Percentiles rank a stretch among this genome's conserved stretches.
Conservation (phyloP, 257 asterid genomes). For the Penstemon newberryi region DNA sequence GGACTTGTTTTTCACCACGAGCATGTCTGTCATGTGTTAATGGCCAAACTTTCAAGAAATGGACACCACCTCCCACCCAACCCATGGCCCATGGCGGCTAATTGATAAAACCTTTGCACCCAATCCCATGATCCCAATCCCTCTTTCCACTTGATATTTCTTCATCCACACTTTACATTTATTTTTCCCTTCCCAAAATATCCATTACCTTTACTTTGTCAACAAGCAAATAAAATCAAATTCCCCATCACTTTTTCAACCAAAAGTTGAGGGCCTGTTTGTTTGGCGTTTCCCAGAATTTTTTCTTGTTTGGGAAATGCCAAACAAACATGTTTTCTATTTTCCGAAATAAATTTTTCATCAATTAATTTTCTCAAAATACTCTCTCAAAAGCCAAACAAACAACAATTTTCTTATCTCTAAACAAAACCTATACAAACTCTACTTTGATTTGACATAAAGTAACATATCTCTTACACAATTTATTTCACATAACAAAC, state of each 20-base stretch:
- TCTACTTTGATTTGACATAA: too few species aligned
- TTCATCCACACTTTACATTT: constrained; percentile 30
- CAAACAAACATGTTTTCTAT: too few species aligned
- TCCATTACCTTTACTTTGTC: constrained; percentile 49
- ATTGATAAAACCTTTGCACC: constrained; percentile 51
- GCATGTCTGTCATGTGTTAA: constrained; percentile 66
- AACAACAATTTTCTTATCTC: too few species aligned
- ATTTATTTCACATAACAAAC: too few species aligned
- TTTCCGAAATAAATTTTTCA: too few species aligned
- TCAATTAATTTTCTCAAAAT: too few species aligned
- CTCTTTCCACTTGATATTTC: constrained; percentile 49
- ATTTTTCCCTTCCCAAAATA: constrained; percentile 30
- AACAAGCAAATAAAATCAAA: constrained; percentile 37
- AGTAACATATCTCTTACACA: too few species aligned
- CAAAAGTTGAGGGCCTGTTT: too few species aligned
- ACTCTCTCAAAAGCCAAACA: too few species aligned
- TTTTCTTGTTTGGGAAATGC: too few species aligned
- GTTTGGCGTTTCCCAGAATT: too few species aligned
- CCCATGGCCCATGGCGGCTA: constrained; percentile 42
- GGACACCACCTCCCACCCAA: constrained; percentile 24
- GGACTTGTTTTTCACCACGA: constrained; percentile 18
- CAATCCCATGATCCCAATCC: constrained; percentile 48
- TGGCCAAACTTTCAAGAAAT: constrained; percentile 46
- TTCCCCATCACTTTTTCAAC: constrained; percentile 28
- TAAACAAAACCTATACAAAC: too few species aligned